Evolutionary conservation across 169 alveolate genomes (phyloP), one percentile per base, ranked within the genome.

Genomic region (Theileria annulata): DNA sequence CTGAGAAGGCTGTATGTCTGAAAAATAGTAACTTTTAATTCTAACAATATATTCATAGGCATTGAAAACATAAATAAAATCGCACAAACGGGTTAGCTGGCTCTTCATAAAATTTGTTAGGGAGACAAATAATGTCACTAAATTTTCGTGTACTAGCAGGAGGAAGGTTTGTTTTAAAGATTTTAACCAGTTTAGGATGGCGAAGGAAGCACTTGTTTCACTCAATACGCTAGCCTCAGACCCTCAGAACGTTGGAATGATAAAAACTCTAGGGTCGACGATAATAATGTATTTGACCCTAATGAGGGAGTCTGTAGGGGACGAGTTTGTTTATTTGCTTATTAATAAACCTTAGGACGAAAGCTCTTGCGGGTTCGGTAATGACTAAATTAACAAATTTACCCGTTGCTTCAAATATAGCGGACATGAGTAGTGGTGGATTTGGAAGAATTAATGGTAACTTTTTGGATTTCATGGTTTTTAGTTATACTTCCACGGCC

Each of bases 361-460:
- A 88, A 48, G 86, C 82, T 82, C 62, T 90, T 56, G 91, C 91
- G 28, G 92, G 92, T 27, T 86, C 92, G 25, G 76, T 90, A 17
- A 80, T 90, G 80, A 86, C 94, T 28, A 60, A 87, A 35, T 48
- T 90, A 47, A 90, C 94, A 12, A 87, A 77, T 33, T 77, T 90
- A 25, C 94, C 94, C 10, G 90, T 90, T 25, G 90, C 80, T 31
- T 75, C 92, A 31, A 83, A 90, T 86, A 47, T 90, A 25, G 87
- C 94, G 27, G 93, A 90, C 72, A 68, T 81, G 28, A 62, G 76
- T 17, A 90, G 90, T 54, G 94, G 94, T 17, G 91, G 92, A 9
- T 90, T 84, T 64, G 94, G 94, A 0, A 91, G 89, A 47, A 81
- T 90, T 21, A 90, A 90, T 64, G 92, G 94, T 89, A 47, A 37